phyloP scores from a whole-genome alignment of 192 early-diverging fungal species.

The Thoreauomyces humboldtii region DNA sequence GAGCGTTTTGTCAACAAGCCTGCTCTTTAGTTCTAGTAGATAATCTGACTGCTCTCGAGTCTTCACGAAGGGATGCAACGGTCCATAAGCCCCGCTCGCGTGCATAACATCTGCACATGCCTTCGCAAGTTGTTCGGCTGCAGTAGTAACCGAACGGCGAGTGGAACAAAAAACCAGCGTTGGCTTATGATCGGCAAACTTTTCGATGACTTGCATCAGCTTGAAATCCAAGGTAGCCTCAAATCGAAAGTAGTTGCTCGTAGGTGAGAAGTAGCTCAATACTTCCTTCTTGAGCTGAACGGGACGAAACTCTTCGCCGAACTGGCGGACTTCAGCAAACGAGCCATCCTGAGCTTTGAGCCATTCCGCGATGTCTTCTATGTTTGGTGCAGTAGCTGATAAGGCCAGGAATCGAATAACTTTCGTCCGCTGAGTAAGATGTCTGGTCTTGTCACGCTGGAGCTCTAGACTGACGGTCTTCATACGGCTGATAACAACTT shows the following conservation, averaged over 20 bases:
- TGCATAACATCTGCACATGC: constrained; percentile 9
- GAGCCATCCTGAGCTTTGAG: constrained; percentile 32
- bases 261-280: constrained; percentile 40
- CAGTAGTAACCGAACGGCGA: constrained; percentile 36
- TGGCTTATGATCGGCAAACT: constrained; percentile 41
- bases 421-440: neutral
- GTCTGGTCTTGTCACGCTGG: neutral
- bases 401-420: constrained; percentile 56
- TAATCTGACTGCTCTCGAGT: constrained; percentile 21
- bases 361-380: constrained; percentile 69
- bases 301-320: constrained; percentile 73
- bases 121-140: constrained; percentile 36
- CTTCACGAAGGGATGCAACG: constrained; percentile 42
- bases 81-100: neutral
- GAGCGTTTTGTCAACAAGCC: constrained; percentile 46
- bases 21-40: constrained; percentile 15
- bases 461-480: constrained; percentile 38
- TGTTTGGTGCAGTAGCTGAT: constrained; percentile 70
- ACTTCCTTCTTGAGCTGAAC: constrained; percentile 57
- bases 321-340: constrained; percentile 33
- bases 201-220: constrained; percentile 37
- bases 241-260: constrained; percentile 50
- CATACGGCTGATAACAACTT: constrained; percentile 62
- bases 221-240: constrained; percentile 56
- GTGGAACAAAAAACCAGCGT: constrained; percentile 51